Conservation (phyloP, 495 filamentous ascomycete species). For the Pseudevernia furfuracea region DNA sequence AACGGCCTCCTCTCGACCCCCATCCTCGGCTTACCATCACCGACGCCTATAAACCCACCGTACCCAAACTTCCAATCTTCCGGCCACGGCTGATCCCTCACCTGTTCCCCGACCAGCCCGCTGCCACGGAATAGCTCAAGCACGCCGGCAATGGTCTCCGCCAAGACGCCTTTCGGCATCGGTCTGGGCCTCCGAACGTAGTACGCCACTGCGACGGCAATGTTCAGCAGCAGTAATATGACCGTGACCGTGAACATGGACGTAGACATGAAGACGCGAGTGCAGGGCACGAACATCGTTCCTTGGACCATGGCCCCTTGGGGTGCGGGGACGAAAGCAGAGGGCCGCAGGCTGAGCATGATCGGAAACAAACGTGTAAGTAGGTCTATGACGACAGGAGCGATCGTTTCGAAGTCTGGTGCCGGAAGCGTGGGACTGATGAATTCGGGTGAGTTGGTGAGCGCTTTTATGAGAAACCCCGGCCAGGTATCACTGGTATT, state of each 20-base stretch:
- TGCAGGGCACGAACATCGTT: conserved; percentile 13
- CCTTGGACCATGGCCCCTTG: not conserved
- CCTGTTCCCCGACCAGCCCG: conserved; percentile 23
- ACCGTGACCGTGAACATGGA: conserved; percentile 31
- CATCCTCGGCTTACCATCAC: conserved; percentile 36
- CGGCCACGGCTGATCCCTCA: not conserved
- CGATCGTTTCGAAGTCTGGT: conserved; percentile 25
- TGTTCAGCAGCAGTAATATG: conserved; percentile 30
- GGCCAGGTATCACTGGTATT: conserved; percentile 31
- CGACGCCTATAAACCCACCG: conserved; percentile 35
- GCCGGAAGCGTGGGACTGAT: conserved; percentile 29
- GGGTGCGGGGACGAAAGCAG: conserved; percentile 25
- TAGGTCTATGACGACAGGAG: conserved; percentile 21
- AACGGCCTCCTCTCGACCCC: conserved; percentile 38
- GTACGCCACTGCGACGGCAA: conserved; percentile 31
- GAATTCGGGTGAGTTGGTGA: conserved; percentile 21
- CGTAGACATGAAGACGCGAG: conserved; percentile 35
- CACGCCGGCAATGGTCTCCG: conserved; percentile 36
- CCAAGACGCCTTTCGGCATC: conserved; percentile 33
- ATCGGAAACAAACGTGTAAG: conserved; percentile 34
- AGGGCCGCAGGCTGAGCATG: conserved; percentile 27
- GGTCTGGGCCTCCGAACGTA: conserved; percentile 29
- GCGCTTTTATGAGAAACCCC: conserved; percentile 30
- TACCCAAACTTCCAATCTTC: conserved; percentile 32
- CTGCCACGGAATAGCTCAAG: conserved; percentile 31